Percentiles rank a stretch among this genome's conserved stretches.
These are phyloP conservation scores for Clathrospora elynae DNA, from an alignment of 2,329 filamentous ascomycete genomes.

Conservation along the genomic window DNA sequence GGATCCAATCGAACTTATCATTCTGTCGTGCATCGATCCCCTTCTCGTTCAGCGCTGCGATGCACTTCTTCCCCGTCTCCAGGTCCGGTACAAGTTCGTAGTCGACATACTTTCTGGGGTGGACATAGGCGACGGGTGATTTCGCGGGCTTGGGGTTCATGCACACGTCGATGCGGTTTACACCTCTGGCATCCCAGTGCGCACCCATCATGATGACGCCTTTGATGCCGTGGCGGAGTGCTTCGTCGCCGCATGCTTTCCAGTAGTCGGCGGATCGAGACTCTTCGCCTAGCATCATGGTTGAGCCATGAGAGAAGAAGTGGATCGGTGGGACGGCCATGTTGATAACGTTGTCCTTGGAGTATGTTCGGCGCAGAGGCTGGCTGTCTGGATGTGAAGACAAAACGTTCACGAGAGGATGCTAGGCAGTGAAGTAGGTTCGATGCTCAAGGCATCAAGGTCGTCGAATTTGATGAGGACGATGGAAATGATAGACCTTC, in stretches of 20 bases:
- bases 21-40: slow-evolving; percentile 63
- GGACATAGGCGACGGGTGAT: slow-evolving; percentile 68
- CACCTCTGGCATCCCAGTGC: slow-evolving; percentile 66
- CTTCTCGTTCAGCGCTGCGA: slow-evolving; percentile 55
- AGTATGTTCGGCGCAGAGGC: background rate
- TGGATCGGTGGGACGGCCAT: slow-evolving; percentile 60
- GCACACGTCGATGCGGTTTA: slow-evolving; percentile 62
- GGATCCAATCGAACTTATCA: slow-evolving; percentile 69
- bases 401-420: too few species aligned
- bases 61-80: slow-evolving; percentile 55
- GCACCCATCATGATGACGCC: slow-evolving; percentile 72
- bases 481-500: too few species aligned
- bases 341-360: background rate
- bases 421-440: too few species aligned
- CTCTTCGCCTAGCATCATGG: slow-evolving; percentile 73
- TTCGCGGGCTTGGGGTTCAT: slow-evolving; percentile 66
- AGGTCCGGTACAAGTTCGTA: slow-evolving; percentile 68
- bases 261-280: slow-evolving; percentile 66
- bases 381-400: background rate
- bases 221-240: slow-evolving; percentile 63
- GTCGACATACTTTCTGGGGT: slow-evolving; percentile 66
- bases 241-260: slow-evolving; percentile 68
- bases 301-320: slow-evolving; percentile 73
- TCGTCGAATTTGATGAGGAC: too few species aligned
- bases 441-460: too few species aligned